A percentile compares a stretch with the other conserved stretches of the same genome.
Evolutionary conservation across 331 rosid genomes (phyloP).

Genomic region (Malus hybrid): DNA sequence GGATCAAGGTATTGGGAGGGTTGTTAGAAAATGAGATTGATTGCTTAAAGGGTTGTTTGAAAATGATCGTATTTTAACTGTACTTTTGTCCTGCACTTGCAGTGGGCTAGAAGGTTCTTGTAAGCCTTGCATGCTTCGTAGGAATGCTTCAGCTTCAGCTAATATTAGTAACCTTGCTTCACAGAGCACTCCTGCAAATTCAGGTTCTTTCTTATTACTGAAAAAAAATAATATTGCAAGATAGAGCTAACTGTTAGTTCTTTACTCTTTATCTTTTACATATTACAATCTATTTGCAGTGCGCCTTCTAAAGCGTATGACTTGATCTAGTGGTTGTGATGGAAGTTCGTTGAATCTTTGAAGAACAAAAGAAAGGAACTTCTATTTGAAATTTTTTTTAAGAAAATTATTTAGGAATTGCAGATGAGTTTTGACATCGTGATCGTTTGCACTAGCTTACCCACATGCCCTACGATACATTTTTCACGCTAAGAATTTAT

Average conservation of each 20-base stretch:
- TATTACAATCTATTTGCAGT: not conserved
- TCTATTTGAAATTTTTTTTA: not conserved
- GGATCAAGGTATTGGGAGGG: constrained; percentile 46
- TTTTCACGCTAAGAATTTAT: not conserved
- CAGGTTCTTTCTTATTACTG: constrained; percentile 33
- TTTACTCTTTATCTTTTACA: not conserved
- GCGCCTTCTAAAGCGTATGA: not conserved
- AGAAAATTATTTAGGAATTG: not conserved
- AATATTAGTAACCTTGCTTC: constrained; percentile 56
- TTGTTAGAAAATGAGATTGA: not conserved
- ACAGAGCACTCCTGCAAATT: constrained; percentile 38
- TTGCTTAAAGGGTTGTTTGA: not conserved
- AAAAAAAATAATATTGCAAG: not conserved
- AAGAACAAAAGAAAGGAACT: not conserved
- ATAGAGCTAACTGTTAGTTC: not conserved
- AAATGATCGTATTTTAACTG: too few relatives aligned
- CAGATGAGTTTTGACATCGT: not conserved
- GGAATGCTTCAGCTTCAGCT: constrained; percentile 78
- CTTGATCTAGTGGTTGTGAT: not conserved
- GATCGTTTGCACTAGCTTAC: not conserved
- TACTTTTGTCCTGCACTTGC: not conserved
- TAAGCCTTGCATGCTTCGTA: constrained; percentile 56
- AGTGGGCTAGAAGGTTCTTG: constrained; percentile 51
- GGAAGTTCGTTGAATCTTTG: not conserved
- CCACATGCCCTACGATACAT: not conserved